phyloP scores from a whole-genome alignment of 1,284 basidiomycete genomes.

The Caloboletus firmus region DNA sequence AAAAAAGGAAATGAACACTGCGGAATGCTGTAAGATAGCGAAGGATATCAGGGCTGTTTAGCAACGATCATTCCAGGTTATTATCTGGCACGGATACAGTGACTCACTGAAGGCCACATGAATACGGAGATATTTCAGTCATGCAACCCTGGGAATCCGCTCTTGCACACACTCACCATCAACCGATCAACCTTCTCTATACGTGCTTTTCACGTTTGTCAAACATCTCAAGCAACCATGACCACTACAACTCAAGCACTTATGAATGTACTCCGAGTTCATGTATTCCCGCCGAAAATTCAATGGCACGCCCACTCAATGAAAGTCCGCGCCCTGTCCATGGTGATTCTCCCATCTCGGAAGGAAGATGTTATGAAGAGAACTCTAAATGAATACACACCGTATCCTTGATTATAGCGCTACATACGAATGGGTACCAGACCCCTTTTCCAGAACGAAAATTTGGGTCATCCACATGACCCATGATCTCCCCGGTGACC shows the following conservation, averaged over 20 bases:
- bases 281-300: neutral
- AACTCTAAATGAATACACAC: constrained; percentile 6
- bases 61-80: neutral
- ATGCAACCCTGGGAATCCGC: neutral
- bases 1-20: neutral
- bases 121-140: neutral
- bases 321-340: neutral
- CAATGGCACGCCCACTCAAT: neutral
- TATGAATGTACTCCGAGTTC: neutral
- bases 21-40: neutral
- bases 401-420: neutral
- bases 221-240: neutral
- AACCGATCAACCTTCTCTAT: neutral
- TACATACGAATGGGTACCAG: constrained; percentile 1
- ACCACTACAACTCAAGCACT: neutral
- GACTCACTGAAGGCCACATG: too few species aligned
- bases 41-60: neutral
- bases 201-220: neutral
- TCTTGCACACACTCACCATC: neutral
- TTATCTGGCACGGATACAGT: neutral
- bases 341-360: neutral
- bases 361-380: neutral
- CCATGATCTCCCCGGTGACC: neutral
- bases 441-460: neutral
- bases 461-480: neutral